Evolutionary conservation across 257 asterid genomes (phyloP), one percentile per base, ranked within the genome.

Genomic region (Solanum bulbocastanum): DNA sequence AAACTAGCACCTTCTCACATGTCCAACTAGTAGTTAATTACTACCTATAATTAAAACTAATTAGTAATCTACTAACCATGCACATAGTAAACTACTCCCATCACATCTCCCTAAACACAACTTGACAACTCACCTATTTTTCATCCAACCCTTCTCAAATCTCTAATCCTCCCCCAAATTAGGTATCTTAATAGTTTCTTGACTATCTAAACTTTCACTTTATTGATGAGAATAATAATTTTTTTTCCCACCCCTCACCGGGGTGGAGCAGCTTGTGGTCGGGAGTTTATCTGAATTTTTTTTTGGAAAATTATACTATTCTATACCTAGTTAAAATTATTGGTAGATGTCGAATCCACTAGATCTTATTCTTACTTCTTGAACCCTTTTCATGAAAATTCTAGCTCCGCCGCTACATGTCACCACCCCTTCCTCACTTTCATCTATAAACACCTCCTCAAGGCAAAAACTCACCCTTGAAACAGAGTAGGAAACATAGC

Each of bases 81-180:
- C 78, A 71, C 42, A 71, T 8, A 33, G 25, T 71, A 15, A 71
- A 71, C 79, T 33, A 16, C 79, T 71, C 42, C 42, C 25, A 72
- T 35, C 79, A 72, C 79, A 35, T 35, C 27, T 12, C 79, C 79
- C 46, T 33, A 72, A 72, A 72, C 44, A 37, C 79, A 72, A 18
- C 79, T 72, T 72, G 75, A 14, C 18, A 69, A 27, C 65, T 79
- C 65, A 81, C 85, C 85, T 81, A 27, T 30, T 81, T 81, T 81
- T 81, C 25, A n/a, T 35, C 74, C 14, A 84, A 37, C 10, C 87
- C 37, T 60, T 84, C 58, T 84, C 87, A 60, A 60, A 84, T 36
- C 58, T 84, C 87, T 60, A 52, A 56, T 33, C 35, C 46, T 20
- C 44, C 25, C 44, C 35, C 35, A 5, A 62, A n/a, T 62, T 62